phyloP scores from a whole-genome alignment of 495 filamentous ascomycete genomes.

The Astrothelium macrocarpum region DNA sequence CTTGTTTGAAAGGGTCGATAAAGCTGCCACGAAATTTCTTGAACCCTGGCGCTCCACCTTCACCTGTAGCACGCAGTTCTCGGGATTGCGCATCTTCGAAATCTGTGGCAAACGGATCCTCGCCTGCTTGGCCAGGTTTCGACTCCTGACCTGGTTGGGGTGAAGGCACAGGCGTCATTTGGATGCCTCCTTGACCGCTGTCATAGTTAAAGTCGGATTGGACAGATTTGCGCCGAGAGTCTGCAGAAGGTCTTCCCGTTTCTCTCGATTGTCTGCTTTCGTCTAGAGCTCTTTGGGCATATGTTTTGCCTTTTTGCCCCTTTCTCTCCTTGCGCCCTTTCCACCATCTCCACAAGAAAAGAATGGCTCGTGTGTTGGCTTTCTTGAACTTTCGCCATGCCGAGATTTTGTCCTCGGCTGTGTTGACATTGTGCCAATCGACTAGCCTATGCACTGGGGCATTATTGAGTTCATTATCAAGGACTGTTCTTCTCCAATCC shows the following conservation, averaged over 20 bases:
- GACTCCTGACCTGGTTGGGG: constrained; percentile 49
- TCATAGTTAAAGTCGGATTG: constrained; percentile 39
- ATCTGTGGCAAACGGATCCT: constrained; percentile 26
- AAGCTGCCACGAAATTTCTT: constrained; percentile 52
- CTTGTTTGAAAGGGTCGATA: constrained; percentile 49
- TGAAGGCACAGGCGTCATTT: constrained; percentile 92
- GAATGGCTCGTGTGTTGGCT: constrained; percentile 58
- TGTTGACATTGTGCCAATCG: constrained; percentile 90
- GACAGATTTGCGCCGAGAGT: constrained; percentile 56
- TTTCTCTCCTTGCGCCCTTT: constrained; percentile 38
- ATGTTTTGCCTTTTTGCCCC: constrained; percentile 30
- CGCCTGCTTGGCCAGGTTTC: constrained; percentile 21
- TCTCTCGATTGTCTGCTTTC: constrained; percentile 31
- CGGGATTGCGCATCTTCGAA: not conserved
- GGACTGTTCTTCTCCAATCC: constrained; percentile 84
- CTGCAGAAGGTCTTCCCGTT: constrained; percentile 46
- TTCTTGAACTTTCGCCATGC: constrained; percentile 90
- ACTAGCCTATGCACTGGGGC: constrained; percentile 83
- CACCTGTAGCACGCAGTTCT: not conserved
- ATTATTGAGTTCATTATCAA: constrained; percentile 94
- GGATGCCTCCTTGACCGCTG: constrained; percentile 49
- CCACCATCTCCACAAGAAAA: constrained; percentile 47
- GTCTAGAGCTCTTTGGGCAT: constrained; percentile 39
- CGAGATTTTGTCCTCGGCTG: constrained; percentile 73
- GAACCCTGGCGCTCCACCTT: not conserved